Percentiles rank a stretch among this genome's conserved stretches.
These are phyloP conservation scores for Ceratocystiopsis sp. DNA, from an alignment of 2,329 filamentous ascomycete species.

Conservation along the genomic window DNA sequence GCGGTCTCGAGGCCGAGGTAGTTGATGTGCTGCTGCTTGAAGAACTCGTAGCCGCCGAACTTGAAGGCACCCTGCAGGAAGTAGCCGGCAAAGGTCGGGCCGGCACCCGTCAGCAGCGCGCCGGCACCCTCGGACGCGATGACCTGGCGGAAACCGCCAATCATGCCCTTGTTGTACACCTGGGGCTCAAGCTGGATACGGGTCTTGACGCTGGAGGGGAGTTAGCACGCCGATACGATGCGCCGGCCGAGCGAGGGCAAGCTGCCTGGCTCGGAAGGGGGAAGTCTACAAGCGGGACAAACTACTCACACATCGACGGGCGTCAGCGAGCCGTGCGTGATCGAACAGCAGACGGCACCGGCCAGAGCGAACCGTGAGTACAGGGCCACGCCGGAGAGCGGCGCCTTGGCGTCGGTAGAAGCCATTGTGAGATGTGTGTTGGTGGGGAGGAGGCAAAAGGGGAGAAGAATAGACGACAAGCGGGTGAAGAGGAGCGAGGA, in stretches of 20 bases:
- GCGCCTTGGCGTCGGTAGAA: conserved; percentile 24
- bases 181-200: conserved; percentile 69
- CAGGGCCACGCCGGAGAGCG: conserved; percentile 40
- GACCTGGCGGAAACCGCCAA: conserved; percentile 65
- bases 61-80: conserved; percentile 79
- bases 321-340: conserved; percentile 93
- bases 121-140: conserved; percentile 57
- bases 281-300: background rate
- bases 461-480: background rate
- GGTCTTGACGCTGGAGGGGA: conserved; percentile 54
- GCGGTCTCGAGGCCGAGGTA: conserved; percentile 52
- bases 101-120: conserved; percentile 61
- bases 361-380: conserved; percentile 96
- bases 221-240: too few relatives aligned
- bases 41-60: conserved; percentile 77
- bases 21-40: conserved; percentile 73
- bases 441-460: conserved; percentile 2
- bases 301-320: conserved; percentile 95
- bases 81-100: conserved; percentile 64
- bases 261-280: background rate
- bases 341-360: conserved; percentile 91
- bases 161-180: conserved; percentile 65
- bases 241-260: too few relatives aligned
- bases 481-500: conserved; percentile 1
- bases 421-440: conserved; percentile 22